phyloP scores from a whole-genome alignment of 495 filamentous ascomycete genomes.

The Neurospora sp. region DNA sequence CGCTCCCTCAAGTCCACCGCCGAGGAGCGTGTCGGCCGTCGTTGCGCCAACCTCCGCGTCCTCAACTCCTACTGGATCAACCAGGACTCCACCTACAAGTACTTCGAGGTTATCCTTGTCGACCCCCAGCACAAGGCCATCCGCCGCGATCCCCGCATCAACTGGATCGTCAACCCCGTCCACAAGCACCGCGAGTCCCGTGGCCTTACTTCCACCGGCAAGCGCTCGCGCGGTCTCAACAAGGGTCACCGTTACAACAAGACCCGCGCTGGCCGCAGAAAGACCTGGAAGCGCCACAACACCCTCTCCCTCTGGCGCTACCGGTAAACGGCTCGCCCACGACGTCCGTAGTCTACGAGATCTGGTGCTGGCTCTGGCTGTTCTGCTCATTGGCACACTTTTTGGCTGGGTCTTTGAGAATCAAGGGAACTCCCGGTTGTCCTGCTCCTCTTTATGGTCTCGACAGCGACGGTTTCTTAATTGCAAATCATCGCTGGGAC shows the following conservation, averaged over 20 bases:
- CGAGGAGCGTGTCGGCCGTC: constrained; percentile 98
- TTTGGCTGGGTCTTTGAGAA: neutral
- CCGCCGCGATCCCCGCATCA: constrained; percentile 96
- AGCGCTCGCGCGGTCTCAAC: constrained; percentile 97
- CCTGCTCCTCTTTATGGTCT: neutral
- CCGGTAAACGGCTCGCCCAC: constrained; percentile 34
- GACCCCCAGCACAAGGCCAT: constrained; percentile 99
- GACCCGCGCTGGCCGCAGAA: constrained; percentile 84
- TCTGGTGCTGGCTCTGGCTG: constrained; percentile 14
- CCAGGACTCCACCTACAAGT: constrained; percentile 99
- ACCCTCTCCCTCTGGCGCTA: constrained; percentile 92
- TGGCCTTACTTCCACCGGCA: constrained; percentile 94
- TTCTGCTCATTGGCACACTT: constrained; percentile 7
- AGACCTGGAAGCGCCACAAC: constrained; percentile 99
- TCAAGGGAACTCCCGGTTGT: neutral
- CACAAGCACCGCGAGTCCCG: constrained; percentile 99
- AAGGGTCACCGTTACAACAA: constrained; percentile 99
- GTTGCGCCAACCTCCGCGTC: constrained; percentile 95
- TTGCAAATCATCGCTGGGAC: neutral
- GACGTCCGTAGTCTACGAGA: constrained; percentile 5
- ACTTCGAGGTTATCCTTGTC: constrained; percentile 99
- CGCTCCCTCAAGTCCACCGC: constrained; percentile 92
- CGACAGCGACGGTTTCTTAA: neutral
- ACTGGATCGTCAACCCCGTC: constrained; percentile 98
- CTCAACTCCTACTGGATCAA: constrained; percentile 99